phyloP scores from a whole-genome alignment of 2,329 filamentous ascomycete species.

The Colletotrichum siamense region DNA sequence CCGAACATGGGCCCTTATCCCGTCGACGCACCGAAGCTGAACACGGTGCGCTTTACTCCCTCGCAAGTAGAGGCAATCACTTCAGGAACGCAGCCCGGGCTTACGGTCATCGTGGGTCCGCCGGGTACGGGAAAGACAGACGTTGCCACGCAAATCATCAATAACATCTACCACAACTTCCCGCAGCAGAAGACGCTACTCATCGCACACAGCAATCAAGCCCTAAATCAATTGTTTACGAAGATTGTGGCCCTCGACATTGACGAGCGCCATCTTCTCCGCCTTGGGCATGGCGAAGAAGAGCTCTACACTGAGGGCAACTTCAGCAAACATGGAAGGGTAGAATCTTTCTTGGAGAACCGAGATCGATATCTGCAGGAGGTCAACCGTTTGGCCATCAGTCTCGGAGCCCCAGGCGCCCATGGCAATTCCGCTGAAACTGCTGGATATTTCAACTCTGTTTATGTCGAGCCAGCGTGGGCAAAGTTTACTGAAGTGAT shows the following conservation, averaged over 20 bases:
- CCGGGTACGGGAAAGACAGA: constrained; percentile 99
- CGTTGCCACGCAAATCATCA: constrained; percentile 97
- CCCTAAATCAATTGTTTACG: constrained; percentile 94
- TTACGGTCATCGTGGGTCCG: constrained; percentile 93
- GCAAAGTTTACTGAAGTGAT: constrained; percentile 73
- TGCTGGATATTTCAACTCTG: constrained; percentile 93
- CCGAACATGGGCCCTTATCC: constrained; percentile 90
- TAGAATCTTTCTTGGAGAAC: constrained; percentile 94
- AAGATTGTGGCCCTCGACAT: constrained; percentile 98
- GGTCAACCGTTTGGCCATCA: constrained; percentile 84
- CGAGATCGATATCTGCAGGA: constrained; percentile 79
- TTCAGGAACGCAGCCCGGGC: constrained; percentile 90
- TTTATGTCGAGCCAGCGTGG: constrained; percentile 91
- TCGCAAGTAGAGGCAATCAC: constrained; percentile 91
- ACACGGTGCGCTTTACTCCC: constrained; percentile 86
- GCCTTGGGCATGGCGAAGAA: constrained; percentile 93
- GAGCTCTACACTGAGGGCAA: constrained; percentile 85
- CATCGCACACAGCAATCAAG: constrained; percentile 97
- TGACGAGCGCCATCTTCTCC: constrained; percentile 89
- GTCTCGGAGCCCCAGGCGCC: constrained; percentile 87
- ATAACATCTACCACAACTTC: constrained; percentile 98
- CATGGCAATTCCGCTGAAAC: constrained; percentile 97
- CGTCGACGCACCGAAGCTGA: constrained; percentile 80
- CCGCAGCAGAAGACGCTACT: constrained; percentile 89
- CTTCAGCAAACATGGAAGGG: constrained; percentile 93